phyloP scores from a whole-genome alignment of 1,284 basidiomycete genomes.

The Termitomyces sp. region DNA sequence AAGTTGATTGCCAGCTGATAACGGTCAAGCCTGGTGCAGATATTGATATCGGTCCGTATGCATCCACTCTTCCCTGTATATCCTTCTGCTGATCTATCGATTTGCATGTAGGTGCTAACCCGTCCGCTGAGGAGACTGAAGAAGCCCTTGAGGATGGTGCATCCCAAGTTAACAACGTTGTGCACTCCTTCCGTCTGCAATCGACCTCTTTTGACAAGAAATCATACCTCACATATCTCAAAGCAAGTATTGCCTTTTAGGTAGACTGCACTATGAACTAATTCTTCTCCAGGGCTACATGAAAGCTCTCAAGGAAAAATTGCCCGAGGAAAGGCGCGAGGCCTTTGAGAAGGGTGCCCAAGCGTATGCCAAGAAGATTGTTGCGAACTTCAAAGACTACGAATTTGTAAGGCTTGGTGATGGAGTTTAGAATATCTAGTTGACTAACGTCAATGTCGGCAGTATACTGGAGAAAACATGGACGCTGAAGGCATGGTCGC shows the following conservation, averaged over 20 bases:
- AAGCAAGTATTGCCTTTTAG: slow-evolving; percentile 43
- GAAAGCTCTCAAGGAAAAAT: slow-evolving; percentile 42
- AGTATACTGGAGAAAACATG: slow-evolving; percentile 88
- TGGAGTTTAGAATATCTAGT: slow-evolving; percentile 4
- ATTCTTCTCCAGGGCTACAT: slow-evolving; percentile 37
- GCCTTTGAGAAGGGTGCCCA: slow-evolving; percentile 84
- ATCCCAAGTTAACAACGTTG: slow-evolving; percentile 83
- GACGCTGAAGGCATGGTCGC: slow-evolving; percentile 87
- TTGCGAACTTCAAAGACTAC: slow-evolving; percentile 87
- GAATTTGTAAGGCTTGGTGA: slow-evolving; percentile 63
- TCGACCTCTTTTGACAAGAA: slow-evolving; percentile 91
- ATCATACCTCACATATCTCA: slow-evolving; percentile 80
- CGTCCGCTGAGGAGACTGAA: slow-evolving; percentile 84
- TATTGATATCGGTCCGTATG: slow-evolving; percentile 80
- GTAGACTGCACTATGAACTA: background rate
- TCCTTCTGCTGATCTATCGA: slow-evolving; percentile 1
- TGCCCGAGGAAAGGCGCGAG: slow-evolving; percentile 62
- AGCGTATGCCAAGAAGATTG: slow-evolving; percentile 81
- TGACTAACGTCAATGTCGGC: slow-evolving; percentile 14
- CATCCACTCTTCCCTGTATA: background rate
- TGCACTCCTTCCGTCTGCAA: slow-evolving; percentile 90
- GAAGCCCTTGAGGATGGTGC: slow-evolving; percentile 84
- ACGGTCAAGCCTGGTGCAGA: slow-evolving; percentile 75
- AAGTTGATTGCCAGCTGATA: slow-evolving; percentile 84
- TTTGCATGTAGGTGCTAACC: slow-evolving; percentile 68